Evolutionary conservation across 768 basidiomycete species (phyloP).

Genomic region (Mycena chlorophos): DNA sequence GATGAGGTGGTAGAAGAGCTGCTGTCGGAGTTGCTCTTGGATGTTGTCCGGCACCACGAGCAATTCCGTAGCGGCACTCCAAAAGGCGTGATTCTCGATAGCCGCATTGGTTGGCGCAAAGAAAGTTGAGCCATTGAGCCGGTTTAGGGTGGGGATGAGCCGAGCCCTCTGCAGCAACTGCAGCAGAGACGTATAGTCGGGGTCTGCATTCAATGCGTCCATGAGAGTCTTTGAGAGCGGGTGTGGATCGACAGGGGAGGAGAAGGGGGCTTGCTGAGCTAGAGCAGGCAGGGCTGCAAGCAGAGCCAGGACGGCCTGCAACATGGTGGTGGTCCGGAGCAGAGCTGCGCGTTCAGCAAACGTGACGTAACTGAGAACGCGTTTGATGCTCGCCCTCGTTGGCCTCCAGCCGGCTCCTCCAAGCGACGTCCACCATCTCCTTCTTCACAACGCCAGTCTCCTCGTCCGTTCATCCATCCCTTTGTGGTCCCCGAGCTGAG

Average conservation of each 20-base stretch:
- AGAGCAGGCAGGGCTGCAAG: slow-evolving; percentile 26
- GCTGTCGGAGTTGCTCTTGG: slow-evolving; percentile 80
- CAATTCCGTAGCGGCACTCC: slow-evolving; percentile 38
- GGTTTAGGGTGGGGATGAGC: slow-evolving; percentile 90
- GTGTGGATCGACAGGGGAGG: slow-evolving; percentile 34
- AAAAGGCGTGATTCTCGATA: slow-evolving; percentile 55
- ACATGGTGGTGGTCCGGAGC: slow-evolving; percentile 13
- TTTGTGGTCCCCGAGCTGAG: slow-evolving; percentile 16
- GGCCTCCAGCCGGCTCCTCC: slow-evolving; percentile 43
- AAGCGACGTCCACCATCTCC: slow-evolving; percentile 56
- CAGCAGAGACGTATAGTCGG: slow-evolving; percentile 77
- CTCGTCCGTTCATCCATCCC: slow-evolving; percentile 47
- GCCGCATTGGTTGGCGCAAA: slow-evolving; percentile 98
- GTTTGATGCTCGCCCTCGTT: slow-evolving; percentile 9
- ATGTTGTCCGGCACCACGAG: slow-evolving; percentile 68
- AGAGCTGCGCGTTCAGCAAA: not conserved
- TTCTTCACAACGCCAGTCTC: slow-evolving; percentile 54
- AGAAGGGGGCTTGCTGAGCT: slow-evolving; percentile 19
- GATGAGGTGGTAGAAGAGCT: slow-evolving; percentile 91
- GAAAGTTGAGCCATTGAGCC: slow-evolving; percentile 76
- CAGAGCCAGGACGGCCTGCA: slow-evolving; percentile 8
- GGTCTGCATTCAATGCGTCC: slow-evolving; percentile 72
- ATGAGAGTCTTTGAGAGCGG: slow-evolving; percentile 53
- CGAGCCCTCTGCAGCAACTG: slow-evolving; percentile 77
- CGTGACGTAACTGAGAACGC: not conserved